phyloP scores from a whole-genome alignment of 2,329 filamentous ascomycete species.

The Colletotrichum chlorophyti region DNA sequence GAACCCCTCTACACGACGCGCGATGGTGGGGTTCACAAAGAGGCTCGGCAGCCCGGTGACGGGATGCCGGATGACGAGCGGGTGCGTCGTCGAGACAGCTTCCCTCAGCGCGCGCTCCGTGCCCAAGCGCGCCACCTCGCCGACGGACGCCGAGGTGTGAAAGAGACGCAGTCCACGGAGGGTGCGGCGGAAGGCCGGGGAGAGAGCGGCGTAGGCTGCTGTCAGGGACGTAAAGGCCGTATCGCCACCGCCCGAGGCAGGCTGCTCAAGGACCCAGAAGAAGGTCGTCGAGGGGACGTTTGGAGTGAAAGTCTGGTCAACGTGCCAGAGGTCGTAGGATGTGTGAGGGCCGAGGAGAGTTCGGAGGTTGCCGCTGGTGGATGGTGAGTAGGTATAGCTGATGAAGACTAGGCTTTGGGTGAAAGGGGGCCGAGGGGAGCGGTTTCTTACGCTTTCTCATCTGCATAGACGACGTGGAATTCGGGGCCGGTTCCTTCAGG shows the following conservation, averaged over 20 bases:
- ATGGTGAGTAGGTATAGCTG: not conserved
- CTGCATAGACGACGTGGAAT: constrained; percentile 41
- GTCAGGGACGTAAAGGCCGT: constrained; percentile 39
- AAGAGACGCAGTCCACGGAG: constrained; percentile 16
- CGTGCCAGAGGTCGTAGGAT: constrained; percentile 40
- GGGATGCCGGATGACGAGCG: constrained; percentile 37
- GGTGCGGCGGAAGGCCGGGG: constrained; percentile 33
- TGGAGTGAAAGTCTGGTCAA: constrained; percentile 41
- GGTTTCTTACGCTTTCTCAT: constrained; percentile 35
- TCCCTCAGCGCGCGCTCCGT: constrained; percentile 36
- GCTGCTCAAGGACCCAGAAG: constrained; percentile 41
- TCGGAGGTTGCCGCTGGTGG: constrained; percentile 35
- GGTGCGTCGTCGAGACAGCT: constrained; percentile 37
- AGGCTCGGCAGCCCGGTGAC: constrained; percentile 36
- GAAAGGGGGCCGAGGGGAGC: not conserved
- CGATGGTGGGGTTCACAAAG: constrained; percentile 40
- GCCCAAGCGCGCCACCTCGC: constrained; percentile 36
- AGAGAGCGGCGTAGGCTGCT: constrained; percentile 37
- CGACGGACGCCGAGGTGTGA: constrained; percentile 37
- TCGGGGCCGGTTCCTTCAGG: constrained; percentile 39
- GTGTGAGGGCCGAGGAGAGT: constrained; percentile 35
- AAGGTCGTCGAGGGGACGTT: constrained; percentile 40
- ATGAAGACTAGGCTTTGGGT: not conserved
- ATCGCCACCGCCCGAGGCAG: constrained; percentile 35
- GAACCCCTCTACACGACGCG: constrained; percentile 36